These are phyloP conservation scores for Calamus simplicifolius DNA, from an alignment of 176 grass and related monocot species.

Conservation along the genomic window DNA sequence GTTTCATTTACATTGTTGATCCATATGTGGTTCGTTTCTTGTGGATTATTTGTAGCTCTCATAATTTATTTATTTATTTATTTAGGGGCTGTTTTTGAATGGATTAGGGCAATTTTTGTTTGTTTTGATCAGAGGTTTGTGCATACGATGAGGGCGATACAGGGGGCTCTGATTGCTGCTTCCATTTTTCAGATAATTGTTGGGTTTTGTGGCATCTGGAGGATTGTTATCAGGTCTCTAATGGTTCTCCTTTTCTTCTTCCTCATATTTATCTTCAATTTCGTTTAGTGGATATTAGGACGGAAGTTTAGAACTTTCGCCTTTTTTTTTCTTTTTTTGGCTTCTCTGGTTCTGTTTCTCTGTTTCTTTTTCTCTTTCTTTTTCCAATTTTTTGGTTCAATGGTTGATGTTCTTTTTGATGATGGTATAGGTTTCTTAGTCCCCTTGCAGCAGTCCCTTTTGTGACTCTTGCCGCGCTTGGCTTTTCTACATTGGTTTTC, in stretches of 20 bases:
- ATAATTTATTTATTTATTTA: neutral
- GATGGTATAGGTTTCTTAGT: constrained; percentile 54
- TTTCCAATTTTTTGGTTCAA: too few species aligned
- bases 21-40: constrained; percentile 44
- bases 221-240: constrained; percentile 52
- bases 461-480: constrained; percentile 67
- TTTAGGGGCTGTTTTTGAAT: neutral
- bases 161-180: constrained; percentile 69
- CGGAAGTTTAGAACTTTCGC: too few species aligned
- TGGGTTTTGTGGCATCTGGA: constrained; percentile 85
- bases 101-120: too few species aligned
- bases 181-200: constrained; percentile 74
- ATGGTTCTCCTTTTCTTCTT: neutral
- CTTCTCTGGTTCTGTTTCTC: too few species aligned
- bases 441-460: constrained; percentile 81
- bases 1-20: constrained; percentile 52
- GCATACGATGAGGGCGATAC: constrained; percentile 68
- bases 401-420: neutral
- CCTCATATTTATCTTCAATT: neutral
- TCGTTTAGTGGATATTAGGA: too few species aligned
- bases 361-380: too few species aligned
- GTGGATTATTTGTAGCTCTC: neutral
- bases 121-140: constrained; percentile 44
- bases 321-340: too few species aligned
- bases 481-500: constrained; percentile 78